phyloP scores from a whole-genome alignment of 306 rosid species.

The Dryas octopetala region DNA sequence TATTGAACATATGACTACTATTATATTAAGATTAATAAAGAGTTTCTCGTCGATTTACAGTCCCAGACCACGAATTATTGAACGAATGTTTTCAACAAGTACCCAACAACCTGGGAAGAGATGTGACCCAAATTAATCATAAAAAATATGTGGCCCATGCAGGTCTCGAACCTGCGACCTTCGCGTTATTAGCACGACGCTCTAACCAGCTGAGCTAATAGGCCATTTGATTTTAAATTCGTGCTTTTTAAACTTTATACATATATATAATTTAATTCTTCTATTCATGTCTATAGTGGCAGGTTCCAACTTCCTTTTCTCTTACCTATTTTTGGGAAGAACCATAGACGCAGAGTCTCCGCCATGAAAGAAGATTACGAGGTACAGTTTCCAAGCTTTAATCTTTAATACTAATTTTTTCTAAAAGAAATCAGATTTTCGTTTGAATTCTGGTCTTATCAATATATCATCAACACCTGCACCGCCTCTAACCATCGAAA shows the following conservation, averaged over 20 bases:
- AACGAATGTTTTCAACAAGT: too few relatives aligned
- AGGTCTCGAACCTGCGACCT: slow-evolving; percentile 74
- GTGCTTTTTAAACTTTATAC: accelerated
- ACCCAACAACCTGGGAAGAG: too few relatives aligned
- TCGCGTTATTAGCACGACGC: slow-evolving; percentile 81
- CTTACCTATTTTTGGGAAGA: background rate
- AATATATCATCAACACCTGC: background rate
- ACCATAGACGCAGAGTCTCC: background rate
- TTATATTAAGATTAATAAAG: too few relatives aligned
- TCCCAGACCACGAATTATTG: too few relatives aligned
- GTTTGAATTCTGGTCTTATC: background rate
- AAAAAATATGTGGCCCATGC: slow-evolving; percentile 40
- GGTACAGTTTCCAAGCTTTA: slow-evolving; percentile 31
- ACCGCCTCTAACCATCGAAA: background rate
- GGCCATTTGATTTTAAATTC: background rate
- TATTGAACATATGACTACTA: too few relatives aligned
- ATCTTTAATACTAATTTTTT: too few relatives aligned
- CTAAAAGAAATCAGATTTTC: background rate
- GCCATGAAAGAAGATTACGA: slow-evolving; percentile 63
- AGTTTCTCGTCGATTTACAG: too few relatives aligned
- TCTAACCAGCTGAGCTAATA: slow-evolving; percentile 73
- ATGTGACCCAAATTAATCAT: background rate
- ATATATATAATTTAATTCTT: accelerated
- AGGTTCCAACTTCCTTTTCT: background rate
- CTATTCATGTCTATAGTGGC: too few relatives aligned